Conservation (phyloP, 2,329 filamentous ascomycete genomes). For the Leptoxyphium fumago region DNA sequence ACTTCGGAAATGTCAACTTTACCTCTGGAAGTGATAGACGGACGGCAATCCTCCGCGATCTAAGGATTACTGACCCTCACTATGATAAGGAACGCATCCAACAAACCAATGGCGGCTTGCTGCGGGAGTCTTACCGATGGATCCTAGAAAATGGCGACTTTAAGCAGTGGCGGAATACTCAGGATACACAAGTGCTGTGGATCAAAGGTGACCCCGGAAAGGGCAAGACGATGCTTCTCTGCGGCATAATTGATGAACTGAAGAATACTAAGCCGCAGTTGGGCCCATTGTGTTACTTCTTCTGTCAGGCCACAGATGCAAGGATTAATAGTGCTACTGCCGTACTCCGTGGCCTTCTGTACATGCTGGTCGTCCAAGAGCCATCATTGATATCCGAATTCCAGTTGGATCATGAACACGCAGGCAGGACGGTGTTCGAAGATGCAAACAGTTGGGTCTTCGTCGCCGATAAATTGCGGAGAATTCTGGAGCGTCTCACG, state of each 20-base stretch:
- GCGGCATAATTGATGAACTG: conserved; percentile 20
- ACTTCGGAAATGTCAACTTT: no score
- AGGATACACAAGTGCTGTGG: conserved; percentile 21
- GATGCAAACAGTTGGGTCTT: conserved; percentile 24
- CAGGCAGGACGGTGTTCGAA: conserved; percentile 25
- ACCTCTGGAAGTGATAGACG: no score
- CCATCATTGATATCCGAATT: conserved; percentile 22
- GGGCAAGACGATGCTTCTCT: conserved; percentile 27
- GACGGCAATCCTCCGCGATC: conserved; percentile 1
- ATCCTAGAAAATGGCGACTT: conserved; percentile 14
- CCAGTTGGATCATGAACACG: conserved; percentile 19
- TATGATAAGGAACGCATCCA: conserved; percentile 8
- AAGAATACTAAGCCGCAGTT: conserved; percentile 11
- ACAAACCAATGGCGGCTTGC: conserved; percentile 7
- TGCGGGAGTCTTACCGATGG: conserved; percentile 8
- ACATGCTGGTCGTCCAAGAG: conserved; percentile 23
- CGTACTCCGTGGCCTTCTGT: conserved; percentile 31
- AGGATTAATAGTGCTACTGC: conserved; percentile 23
- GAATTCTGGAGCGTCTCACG: conserved; percentile 24
- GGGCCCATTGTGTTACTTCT: conserved; percentile 16
- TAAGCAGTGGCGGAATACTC: conserved; percentile 11
- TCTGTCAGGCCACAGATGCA: conserved; percentile 24
- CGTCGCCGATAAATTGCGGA: conserved; percentile 24
- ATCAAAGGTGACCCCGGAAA: conserved; percentile 11
- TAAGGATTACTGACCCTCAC: conserved; percentile 8